A percentile compares a stretch with the other conserved stretches of the same genome.
Conservation (phyloP, 129 eudicot species). For the Centella asiatica region DNA sequence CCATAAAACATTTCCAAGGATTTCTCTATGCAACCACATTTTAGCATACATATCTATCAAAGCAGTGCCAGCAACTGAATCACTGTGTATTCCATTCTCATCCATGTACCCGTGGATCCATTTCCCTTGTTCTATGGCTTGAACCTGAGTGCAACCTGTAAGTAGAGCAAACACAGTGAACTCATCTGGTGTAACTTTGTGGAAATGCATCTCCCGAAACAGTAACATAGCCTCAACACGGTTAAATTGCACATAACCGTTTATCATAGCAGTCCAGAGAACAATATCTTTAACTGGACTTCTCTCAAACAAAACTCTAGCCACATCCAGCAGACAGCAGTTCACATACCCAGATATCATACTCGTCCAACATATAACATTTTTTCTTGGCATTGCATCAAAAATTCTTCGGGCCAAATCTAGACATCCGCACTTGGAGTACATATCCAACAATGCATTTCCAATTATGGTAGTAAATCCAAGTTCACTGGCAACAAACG, state of each 20-base stretch:
- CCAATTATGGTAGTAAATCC: conserved; percentile 44
- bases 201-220: conserved; percentile 13
- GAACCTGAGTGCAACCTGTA: conserved; percentile 18
- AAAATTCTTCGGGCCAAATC: conserved; percentile 29
- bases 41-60: conserved; percentile 35
- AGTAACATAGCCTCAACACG: conserved; percentile 24
- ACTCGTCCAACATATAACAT: conserved; percentile 37
- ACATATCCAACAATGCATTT: conserved; percentile 32
- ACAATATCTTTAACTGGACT: conserved; percentile 21
- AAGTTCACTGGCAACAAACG: conserved; percentile 13
- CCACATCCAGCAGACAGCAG: conserved; percentile 20
- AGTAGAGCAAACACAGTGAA: conserved; percentile 24
- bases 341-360: conserved; percentile 29
- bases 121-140: conserved; percentile 20
- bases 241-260: conserved; percentile 19
- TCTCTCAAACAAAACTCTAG: conserved; percentile 19
- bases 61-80: conserved; percentile 22
- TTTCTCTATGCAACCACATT: conserved; percentile 29
- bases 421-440: conserved; percentile 7
- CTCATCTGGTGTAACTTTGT: conserved; percentile 27
- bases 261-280: conserved; percentile 34
- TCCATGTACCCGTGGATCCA: conserved; percentile 38
- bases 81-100: conserved; percentile 30
- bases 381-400: conserved; percentile 30
- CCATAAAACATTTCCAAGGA: conserved; percentile 25